phyloP scores from a whole-genome alignment of 75 land plant genomes.

The Selaginella moellendorffii region DNA sequence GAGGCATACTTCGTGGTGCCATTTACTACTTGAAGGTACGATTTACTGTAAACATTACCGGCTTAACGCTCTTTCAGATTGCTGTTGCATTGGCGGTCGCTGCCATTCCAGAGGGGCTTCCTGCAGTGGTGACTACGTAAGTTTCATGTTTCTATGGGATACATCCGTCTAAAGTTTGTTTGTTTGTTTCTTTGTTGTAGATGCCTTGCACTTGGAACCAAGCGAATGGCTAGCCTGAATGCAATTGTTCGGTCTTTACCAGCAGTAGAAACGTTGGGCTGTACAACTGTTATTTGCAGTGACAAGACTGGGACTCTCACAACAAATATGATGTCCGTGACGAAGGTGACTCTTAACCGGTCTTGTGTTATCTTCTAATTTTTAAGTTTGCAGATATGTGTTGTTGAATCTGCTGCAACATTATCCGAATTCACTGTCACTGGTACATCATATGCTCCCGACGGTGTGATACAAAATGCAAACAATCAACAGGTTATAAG shows the following conservation, averaged over 20 bases:
- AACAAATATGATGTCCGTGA: conserved; percentile 98
- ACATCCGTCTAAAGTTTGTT: background rate
- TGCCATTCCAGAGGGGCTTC: conserved; percentile 98
- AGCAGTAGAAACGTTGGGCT: conserved; percentile 96
- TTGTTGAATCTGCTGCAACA: conserved; percentile 52
- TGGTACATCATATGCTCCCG: conserved; percentile 95
- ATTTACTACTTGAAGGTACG: conserved; percentile 93
- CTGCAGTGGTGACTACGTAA: conserved; percentile 99
- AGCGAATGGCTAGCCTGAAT: conserved; percentile 90
- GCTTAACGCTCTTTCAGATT: conserved; percentile 43
- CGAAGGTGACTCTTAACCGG: conserved; percentile 45
- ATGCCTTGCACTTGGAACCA: conserved; percentile 96
- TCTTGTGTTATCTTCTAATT: background rate
- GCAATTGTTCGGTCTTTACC: conserved; percentile 94
- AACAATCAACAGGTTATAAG: conserved; percentile 48
- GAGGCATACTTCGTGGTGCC: conserved; percentile 86
- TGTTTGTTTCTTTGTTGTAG: conserved; percentile 22
- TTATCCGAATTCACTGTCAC: conserved; percentile 53
- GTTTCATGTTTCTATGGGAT: conserved; percentile 13
- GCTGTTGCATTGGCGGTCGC: conserved; percentile 99
- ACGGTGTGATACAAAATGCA: conserved; percentile 53
- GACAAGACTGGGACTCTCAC: conserved; percentile 98
- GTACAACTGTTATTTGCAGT: conserved; percentile 96
- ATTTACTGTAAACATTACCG: background rate
- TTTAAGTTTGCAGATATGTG: conserved; percentile 51